Conservation (phyloP, 2,329 filamentous ascomycete species). For the Rhexocercosporidium sp. region DNA sequence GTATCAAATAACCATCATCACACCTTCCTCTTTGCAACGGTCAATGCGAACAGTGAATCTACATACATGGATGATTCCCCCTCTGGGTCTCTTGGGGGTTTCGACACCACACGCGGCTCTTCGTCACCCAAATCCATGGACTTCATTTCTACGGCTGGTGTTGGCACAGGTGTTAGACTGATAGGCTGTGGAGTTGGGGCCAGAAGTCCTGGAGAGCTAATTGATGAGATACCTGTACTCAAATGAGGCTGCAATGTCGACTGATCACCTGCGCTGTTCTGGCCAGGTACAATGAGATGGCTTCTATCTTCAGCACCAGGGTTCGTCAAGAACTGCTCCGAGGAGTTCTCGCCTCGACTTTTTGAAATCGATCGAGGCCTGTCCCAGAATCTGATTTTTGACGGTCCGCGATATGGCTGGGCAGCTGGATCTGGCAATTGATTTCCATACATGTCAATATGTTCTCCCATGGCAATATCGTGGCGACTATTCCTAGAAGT, state of each 20-base stretch:
- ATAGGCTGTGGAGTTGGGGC: not conserved
- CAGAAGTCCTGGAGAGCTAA: not conserved
- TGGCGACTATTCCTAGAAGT: constrained; percentile 10
- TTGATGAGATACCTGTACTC: not conserved
- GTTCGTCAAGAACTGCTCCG: constrained; percentile 30
- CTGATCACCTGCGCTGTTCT: constrained; percentile 34
- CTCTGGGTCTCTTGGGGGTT: not conserved
- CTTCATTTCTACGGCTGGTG: not conserved
- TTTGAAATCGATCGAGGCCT: constrained; percentile 9
- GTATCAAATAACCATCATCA: no score
- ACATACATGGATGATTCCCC: constrained; percentile 2
- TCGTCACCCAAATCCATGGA: not conserved
- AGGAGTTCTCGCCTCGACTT: constrained; percentile 22
- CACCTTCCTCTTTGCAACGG: constrained; percentile 4
- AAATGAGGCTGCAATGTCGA: not conserved
- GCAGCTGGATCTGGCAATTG: constrained; percentile 7
- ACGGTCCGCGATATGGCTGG: constrained; percentile 6
- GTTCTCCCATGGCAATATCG: constrained; percentile 11
- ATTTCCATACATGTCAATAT: constrained; percentile 20
- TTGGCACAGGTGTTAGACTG: not conserved
- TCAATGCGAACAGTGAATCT: constrained; percentile 7
- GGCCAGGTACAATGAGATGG: constrained; percentile 47
- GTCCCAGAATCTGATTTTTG: constrained; percentile 26
- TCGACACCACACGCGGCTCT: no score
- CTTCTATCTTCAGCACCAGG: constrained; percentile 52